phyloP scores from a whole-genome alignment of 768 basidiomycete species.

The Kwoniella mangroviensis region DNA sequence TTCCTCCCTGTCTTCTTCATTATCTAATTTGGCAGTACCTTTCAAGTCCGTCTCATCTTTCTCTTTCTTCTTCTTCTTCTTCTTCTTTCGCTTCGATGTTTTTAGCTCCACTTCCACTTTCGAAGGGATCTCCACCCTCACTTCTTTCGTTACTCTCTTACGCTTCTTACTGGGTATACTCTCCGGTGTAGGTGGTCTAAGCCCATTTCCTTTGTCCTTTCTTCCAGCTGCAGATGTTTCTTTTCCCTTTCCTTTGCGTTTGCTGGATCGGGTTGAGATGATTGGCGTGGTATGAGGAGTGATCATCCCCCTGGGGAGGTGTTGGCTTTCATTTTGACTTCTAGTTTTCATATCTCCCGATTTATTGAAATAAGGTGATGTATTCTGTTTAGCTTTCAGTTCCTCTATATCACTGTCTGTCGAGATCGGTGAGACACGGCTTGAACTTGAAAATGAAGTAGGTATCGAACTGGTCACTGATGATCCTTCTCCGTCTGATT shows the following conservation, averaged over 20 bases:
- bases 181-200: constrained; percentile 12
- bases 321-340: too few species aligned
- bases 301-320: too few species aligned
- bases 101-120: not conserved
- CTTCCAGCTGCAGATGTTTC: not conserved
- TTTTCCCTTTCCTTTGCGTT: too few species aligned
- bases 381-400: not conserved
- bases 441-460: not conserved
- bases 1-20: not conserved
- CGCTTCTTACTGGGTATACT: constrained; percentile 13
- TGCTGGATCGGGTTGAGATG: not conserved
- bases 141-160: constrained; percentile 1
- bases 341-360: constrained; percentile 1
- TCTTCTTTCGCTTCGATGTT: not conserved
- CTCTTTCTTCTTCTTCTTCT: constrained; percentile 3
- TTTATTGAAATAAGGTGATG: not conserved
- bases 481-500: not conserved
- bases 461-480: not conserved
- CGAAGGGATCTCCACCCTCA: constrained; percentile 17
- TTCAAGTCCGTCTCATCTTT: not conserved
- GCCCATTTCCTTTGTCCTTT: not conserved
- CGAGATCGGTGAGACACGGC: not conserved
- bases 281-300: not conserved
- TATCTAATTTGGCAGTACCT: not conserved
- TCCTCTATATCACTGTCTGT: too few species aligned